Percentiles rank a stretch among this genome's conserved stretches.
Evolutionary conservation across 2,329 filamentous ascomycete genomes (phyloP).

Genomic region (Fusarium brachygibbosum): DNA sequence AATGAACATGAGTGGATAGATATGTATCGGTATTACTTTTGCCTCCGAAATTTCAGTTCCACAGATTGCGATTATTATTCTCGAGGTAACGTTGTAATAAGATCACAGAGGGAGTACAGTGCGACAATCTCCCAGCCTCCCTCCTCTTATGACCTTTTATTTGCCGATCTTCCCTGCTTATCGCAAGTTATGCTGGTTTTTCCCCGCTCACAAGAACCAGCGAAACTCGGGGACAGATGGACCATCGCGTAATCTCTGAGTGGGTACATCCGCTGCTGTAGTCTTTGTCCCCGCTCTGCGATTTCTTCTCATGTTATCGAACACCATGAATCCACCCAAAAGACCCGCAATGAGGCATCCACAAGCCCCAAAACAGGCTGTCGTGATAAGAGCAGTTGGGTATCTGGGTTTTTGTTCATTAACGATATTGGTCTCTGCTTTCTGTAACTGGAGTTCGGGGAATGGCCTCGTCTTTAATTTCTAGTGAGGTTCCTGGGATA

Average conservation of each 20-base stretch:
- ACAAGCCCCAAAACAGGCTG: slow-evolving; percentile 72
- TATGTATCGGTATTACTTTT: slow-evolving; percentile 11
- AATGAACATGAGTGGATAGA: too few species aligned
- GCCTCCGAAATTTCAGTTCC: not conserved
- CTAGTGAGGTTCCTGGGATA: too few species aligned
- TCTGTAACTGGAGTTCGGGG: too few species aligned
- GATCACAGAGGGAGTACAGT: slow-evolving; percentile 8
- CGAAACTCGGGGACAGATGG: slow-evolving; percentile 24
- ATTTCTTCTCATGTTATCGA: slow-evolving; percentile 56
- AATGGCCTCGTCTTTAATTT: too few species aligned
- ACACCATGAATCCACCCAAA: slow-evolving; percentile 73
- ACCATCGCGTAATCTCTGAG: slow-evolving; percentile 9
- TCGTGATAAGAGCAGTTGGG: slow-evolving; percentile 73
- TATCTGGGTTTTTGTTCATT: slow-evolving; percentile 78
- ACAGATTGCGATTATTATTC: not conserved
- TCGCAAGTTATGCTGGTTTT: too few species aligned
- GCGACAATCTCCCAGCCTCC: slow-evolving; percentile 3
- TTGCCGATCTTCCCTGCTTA: slow-evolving; percentile 7
- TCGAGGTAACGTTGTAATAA: slow-evolving; percentile 25
- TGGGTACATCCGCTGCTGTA: slow-evolving; percentile 12
- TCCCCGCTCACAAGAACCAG: slow-evolving; percentile 14
- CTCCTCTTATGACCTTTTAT: not conserved
- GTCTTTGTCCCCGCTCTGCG: slow-evolving; percentile 17
- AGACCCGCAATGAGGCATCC: slow-evolving; percentile 68
- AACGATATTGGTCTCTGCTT: too few species aligned